Percentiles rank a stretch among this genome's conserved stretches.
phyloP scores from a whole-genome alignment of 495 filamentous ascomycete species.

The Filosporella fistucella region DNA sequence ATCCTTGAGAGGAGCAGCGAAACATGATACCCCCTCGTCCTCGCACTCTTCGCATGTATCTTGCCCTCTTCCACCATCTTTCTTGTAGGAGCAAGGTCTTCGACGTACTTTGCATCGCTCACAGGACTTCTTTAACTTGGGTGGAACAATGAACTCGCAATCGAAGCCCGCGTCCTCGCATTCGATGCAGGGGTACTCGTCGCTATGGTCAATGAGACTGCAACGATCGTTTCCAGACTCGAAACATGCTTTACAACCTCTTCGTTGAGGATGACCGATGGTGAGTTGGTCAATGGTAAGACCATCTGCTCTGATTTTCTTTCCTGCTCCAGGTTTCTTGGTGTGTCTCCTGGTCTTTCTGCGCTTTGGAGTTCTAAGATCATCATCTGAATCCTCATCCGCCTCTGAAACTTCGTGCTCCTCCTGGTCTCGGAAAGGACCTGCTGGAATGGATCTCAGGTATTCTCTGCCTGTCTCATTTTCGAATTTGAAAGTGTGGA shows the following conservation, averaged over 20 bases:
- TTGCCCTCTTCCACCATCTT: slow-evolving; percentile 8
- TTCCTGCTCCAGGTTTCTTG: neutral
- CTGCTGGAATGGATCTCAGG: slow-evolving; percentile 11
- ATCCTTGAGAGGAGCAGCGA: slow-evolving; percentile 9
- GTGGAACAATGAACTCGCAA: slow-evolving; percentile 16
- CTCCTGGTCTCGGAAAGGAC: neutral
- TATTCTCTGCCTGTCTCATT: slow-evolving; percentile 3
- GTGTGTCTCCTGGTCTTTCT: neutral
- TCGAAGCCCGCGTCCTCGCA: slow-evolving; percentile 14
- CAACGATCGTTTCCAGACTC: slow-evolving; percentile 12
- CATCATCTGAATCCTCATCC: neutral
- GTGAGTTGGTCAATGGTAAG: slow-evolving; percentile 12
- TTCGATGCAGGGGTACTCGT: slow-evolving; percentile 12
- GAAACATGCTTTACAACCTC: slow-evolving; percentile 21
- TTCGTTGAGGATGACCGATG: slow-evolving; percentile 9
- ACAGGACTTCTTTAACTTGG: slow-evolving; percentile 12
- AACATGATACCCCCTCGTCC: slow-evolving; percentile 6
- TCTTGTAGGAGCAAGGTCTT: slow-evolving; percentile 2
- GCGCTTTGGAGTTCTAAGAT: neutral
- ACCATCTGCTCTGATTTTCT: slow-evolving; percentile 10
- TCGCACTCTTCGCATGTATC: slow-evolving; percentile 8
- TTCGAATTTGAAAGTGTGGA: slow-evolving; percentile 9
- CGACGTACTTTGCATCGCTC: slow-evolving; percentile 13
- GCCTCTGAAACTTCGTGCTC: neutral
- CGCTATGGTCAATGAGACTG: slow-evolving; percentile 11